phyloP scores from a whole-genome alignment of 78 protist genomes.

The Dictyostelium intermedium region DNA sequence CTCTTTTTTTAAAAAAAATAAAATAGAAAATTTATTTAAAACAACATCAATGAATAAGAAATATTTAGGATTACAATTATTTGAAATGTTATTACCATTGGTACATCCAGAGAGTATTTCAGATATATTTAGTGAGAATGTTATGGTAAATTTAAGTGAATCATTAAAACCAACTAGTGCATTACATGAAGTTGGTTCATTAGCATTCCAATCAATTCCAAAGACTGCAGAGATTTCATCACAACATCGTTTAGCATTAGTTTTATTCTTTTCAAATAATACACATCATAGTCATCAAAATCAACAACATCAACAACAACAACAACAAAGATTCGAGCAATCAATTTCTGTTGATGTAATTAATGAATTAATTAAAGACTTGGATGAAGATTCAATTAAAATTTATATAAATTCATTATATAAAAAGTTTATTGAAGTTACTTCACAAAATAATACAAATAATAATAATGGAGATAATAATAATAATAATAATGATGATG shows the following conservation, averaged over 20 bases:
- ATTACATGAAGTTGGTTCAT: slow-evolving; percentile 56
- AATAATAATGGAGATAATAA: too few species aligned
- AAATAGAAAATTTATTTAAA: slow-evolving; percentile 33
- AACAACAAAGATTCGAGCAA: slow-evolving; percentile 2
- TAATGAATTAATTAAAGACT: slow-evolving; percentile 18
- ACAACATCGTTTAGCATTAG: slow-evolving; percentile 37
- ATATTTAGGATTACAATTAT: slow-evolving; percentile 63
- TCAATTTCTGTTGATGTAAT: slow-evolving; percentile 42
- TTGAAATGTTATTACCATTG: slow-evolving; percentile 53
- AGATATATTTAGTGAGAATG: not conserved
- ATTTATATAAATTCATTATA: slow-evolving; percentile 1
- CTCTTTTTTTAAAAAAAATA: not conserved
- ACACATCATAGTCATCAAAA: not conserved
- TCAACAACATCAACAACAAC: not conserved
- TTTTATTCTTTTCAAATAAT: slow-evolving; percentile 13
- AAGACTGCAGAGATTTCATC: slow-evolving; percentile 64
- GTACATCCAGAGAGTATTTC: slow-evolving; percentile 4
- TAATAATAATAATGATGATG: not conserved
- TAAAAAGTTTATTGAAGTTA: not conserved
- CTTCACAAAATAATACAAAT: not conserved
- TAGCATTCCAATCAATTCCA: slow-evolving; percentile 64
- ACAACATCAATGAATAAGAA: slow-evolving; percentile 19
- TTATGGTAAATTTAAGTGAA: not conserved
- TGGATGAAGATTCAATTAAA: slow-evolving; percentile 9
- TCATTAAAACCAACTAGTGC: slow-evolving; percentile 36